Evolutionary conservation across 106 monocot species (phyloP).

Genomic region (Iris macrosiphon): DNA sequence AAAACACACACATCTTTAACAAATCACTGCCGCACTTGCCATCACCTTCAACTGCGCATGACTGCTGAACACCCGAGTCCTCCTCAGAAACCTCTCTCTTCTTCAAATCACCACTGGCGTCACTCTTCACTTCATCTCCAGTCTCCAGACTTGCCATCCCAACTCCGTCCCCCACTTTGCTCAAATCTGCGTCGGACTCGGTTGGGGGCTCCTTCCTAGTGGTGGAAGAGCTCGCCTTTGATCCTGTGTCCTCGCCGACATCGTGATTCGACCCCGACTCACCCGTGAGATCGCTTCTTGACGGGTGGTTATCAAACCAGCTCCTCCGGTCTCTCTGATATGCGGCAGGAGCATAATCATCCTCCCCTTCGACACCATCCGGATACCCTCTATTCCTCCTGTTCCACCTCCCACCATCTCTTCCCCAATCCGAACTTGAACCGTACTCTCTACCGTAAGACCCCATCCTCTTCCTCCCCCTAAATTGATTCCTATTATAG

Average conservation of each 20-base stretch:
- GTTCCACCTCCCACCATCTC: slow-evolving; percentile 40
- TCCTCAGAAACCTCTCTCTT: not conserved
- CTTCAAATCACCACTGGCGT: not conserved
- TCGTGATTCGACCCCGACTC: slow-evolving; percentile 33
- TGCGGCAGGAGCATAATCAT: slow-evolving; percentile 11
- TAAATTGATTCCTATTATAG: slow-evolving; percentile 21
- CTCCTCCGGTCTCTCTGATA: slow-evolving; percentile 27
- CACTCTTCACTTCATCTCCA: not conserved
- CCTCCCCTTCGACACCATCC: slow-evolving; percentile 32
- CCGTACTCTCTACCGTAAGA: slow-evolving; percentile 24
- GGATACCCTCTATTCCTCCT: slow-evolving; percentile 31
- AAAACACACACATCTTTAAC: slow-evolving; percentile 34
- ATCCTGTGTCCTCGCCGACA: slow-evolving; percentile 39
- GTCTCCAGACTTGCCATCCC: not conserved
- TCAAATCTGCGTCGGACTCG: slow-evolving; percentile 11
- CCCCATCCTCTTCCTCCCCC: slow-evolving; percentile 35
- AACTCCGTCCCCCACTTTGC: slow-evolving; percentile 21
- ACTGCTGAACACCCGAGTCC: not conserved
- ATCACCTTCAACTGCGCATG: not conserved
- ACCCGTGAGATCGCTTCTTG: slow-evolving; percentile 20
- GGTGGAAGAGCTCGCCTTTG: slow-evolving; percentile 45
- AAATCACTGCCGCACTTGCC: slow-evolving; percentile 15
- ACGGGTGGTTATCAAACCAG: slow-evolving; percentile 22
- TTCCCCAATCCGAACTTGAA: slow-evolving; percentile 57
- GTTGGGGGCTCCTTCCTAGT: slow-evolving; percentile 19